phyloP scores from a whole-genome alignment of 2,329 filamentous ascomycete species.

The Venturia effusa region DNA sequence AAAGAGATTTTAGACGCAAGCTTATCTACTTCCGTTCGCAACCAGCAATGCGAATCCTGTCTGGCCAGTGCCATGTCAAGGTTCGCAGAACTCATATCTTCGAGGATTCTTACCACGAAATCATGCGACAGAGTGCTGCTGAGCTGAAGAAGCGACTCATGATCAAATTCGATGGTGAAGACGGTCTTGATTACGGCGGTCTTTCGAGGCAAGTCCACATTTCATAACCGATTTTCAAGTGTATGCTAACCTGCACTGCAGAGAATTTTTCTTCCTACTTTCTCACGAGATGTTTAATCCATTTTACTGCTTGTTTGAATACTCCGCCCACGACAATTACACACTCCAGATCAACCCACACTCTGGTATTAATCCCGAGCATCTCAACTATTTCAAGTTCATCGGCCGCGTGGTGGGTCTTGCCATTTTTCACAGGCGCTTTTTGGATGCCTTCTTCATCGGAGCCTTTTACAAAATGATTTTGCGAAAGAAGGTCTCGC shows the following conservation, averaged over 20 bases:
- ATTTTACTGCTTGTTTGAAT: constrained; percentile 99
- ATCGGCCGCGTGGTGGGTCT: constrained; percentile 94
- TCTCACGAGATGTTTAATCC: constrained; percentile 99
- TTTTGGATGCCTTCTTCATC: constrained; percentile 98
- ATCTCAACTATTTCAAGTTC: constrained; percentile 99
- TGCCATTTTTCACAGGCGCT: constrained; percentile 95
- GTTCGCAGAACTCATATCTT: constrained; percentile 94
- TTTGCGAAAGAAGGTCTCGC: constrained; percentile 77
- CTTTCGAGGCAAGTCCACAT: constrained; percentile 54
- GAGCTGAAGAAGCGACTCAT: constrained; percentile 97
- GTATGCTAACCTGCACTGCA: constrained; percentile 19
- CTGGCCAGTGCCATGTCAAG: constrained; percentile 97
- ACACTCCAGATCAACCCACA: constrained; percentile 99
- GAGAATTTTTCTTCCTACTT: constrained; percentile 98
- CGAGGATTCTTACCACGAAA: constrained; percentile 96
- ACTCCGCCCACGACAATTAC: constrained; percentile 99
- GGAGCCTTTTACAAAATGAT: constrained; percentile 99
- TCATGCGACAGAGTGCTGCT: constrained; percentile 88
- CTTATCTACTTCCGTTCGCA: constrained; percentile 99
- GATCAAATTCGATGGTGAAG: constrained; percentile 99
- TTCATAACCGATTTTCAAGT: background rate
- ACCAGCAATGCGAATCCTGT: constrained; percentile 87
- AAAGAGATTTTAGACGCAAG: constrained; percentile 96
- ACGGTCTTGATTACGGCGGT: constrained; percentile 95
- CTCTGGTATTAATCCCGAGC: constrained; percentile 97